Conservation (phyloP, 2,329 filamentous ascomycete species). For the Aspergillus fructus region DNA sequence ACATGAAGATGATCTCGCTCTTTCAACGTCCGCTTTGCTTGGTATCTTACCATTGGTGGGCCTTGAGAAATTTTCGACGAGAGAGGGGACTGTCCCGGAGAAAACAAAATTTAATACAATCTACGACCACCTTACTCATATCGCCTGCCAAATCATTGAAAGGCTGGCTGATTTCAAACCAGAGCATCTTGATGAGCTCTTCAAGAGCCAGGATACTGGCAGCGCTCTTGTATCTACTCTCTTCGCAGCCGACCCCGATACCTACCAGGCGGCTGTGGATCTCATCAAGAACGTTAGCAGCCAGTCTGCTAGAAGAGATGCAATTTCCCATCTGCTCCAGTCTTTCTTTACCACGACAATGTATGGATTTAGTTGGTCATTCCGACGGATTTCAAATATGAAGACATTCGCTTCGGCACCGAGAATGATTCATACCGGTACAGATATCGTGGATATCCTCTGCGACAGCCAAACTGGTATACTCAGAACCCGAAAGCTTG, state of each 20-base stretch:
- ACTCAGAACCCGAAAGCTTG: conserved; percentile 58
- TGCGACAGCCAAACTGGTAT: conserved; percentile 64
- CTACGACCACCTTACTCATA: conserved; percentile 61
- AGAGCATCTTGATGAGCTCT: conserved; percentile 67
- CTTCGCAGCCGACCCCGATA: conserved; percentile 74
- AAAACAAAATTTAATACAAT: conserved; percentile 76
- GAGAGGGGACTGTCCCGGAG: conserved; percentile 45
- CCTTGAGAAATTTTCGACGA: conserved; percentile 69
- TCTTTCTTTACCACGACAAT: conserved; percentile 58
- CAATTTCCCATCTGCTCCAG: conserved; percentile 60
- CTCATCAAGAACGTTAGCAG: conserved; percentile 79
- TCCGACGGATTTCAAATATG: conserved; percentile 56
- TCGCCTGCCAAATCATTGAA: conserved; percentile 73
- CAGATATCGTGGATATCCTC: conserved; percentile 62
- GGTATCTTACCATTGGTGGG: conserved; percentile 70
- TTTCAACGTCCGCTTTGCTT: conserved; percentile 73
- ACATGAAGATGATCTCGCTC: conserved; percentile 62
- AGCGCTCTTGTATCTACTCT: conserved; percentile 75
- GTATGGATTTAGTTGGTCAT: conserved; percentile 55
- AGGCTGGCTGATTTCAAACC: conserved; percentile 74
- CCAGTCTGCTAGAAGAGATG: conserved; percentile 62
- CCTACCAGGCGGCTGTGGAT: conserved; percentile 77
- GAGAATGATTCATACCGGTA: conserved; percentile 60
- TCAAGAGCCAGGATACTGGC: conserved; percentile 66
- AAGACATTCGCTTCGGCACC: conserved; percentile 61